Evolutionary conservation across 2,329 filamentous ascomycete species (phyloP).

Genomic region (Trichoderma guizhouense): DNA sequence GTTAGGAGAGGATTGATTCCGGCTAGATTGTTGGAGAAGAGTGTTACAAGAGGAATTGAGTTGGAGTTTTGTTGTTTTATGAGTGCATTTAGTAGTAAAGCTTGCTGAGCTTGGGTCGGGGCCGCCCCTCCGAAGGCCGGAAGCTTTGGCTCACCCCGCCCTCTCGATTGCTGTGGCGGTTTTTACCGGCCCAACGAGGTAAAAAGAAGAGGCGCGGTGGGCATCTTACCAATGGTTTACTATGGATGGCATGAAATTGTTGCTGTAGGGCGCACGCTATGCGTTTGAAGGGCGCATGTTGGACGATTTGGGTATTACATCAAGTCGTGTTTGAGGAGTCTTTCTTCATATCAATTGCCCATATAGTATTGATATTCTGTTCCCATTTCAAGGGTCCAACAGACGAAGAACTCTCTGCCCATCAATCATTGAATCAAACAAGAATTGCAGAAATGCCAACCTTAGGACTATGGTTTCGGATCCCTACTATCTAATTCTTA

Average conservation of each 20-base stretch:
- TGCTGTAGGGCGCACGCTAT: not conserved
- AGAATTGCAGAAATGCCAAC: not conserved
- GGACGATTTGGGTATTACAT: not conserved
- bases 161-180: slow-evolving; percentile 12
- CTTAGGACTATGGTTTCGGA: not conserved
- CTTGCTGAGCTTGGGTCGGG: not conserved
- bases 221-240: not conserved
- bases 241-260: not conserved
- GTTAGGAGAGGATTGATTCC: not conserved
- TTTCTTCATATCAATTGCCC: not conserved
- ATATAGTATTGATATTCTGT: not conserved
- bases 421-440: not conserved
- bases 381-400: not conserved
- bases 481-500: no score
- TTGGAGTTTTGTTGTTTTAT: not conserved
- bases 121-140: slow-evolving; percentile 14
- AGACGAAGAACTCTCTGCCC: not conserved
- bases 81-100: slow-evolving; percentile 6
- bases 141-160: slow-evolving; percentile 10
- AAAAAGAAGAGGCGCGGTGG: slow-evolving; percentile 1
- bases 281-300: not conserved
- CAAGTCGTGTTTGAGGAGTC: not conserved
- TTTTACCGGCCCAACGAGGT: slow-evolving; percentile 21
- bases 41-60: not conserved
- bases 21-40: not conserved